These are phyloP conservation scores for Fragaria nilgerrensis DNA, from an alignment of 306 rosid species.

Conservation along the genomic window DNA sequence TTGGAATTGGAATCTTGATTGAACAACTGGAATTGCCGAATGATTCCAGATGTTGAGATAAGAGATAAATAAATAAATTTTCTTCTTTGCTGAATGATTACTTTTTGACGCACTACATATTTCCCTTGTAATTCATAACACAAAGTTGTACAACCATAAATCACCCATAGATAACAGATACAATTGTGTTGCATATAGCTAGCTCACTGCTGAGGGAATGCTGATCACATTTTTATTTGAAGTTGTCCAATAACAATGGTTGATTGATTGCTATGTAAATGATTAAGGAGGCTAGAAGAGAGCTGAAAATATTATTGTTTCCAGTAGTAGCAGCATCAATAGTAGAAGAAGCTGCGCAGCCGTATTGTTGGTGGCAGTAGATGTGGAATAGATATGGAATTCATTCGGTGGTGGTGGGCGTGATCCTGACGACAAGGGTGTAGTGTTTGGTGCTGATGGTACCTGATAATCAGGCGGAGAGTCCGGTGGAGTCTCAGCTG, in stretches of 20 bases:
- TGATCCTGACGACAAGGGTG: background rate
- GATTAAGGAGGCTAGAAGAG: background rate
- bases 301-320: constrained; percentile 1
- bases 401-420: background rate
- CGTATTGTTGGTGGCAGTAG: background rate
- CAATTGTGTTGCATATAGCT: background rate
- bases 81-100: background rate
- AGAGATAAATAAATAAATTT: background rate
- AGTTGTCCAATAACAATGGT: background rate
- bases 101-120: too few species aligned
- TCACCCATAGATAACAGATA: background rate
- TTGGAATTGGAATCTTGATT: background rate
- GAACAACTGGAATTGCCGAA: background rate
- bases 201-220: background rate
- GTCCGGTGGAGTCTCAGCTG: background rate
- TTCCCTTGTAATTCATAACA: background rate
- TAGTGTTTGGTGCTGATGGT: background rate
- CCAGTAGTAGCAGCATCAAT: background rate
- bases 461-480: background rate
- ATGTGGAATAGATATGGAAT: background rate
- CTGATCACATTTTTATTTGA: background rate
- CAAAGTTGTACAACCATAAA: background rate
- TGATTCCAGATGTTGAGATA: background rate
- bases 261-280: background rate
- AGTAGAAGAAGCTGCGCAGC: background rate